Evolutionary conservation across 2,329 filamentous ascomycete genomes (phyloP).

Genomic region (Coniochaeta sp.): DNA sequence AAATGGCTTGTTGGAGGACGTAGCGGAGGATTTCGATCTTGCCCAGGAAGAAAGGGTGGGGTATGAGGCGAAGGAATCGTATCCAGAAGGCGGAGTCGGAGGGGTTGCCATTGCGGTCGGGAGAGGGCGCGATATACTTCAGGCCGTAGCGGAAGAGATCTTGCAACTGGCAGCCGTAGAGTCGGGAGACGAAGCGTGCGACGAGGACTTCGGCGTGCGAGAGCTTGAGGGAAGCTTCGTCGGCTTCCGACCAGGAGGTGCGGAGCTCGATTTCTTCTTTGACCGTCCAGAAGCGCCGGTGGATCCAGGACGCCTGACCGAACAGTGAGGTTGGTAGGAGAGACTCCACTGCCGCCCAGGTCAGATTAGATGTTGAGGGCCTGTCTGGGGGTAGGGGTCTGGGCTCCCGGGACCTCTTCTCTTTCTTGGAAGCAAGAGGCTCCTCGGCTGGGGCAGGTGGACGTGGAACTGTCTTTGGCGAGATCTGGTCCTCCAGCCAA

Average conservation of each 20-base stretch:
- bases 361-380: not conserved
- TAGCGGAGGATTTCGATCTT: not conserved
- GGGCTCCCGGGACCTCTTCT: not conserved
- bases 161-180: not conserved
- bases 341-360: not conserved
- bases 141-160: constrained; percentile 5
- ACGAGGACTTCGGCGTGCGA: not conserved
- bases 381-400: not conserved
- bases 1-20: not conserved
- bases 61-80: not conserved
- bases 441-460: not conserved
- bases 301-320: not conserved
- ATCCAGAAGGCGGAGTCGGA: not conserved
- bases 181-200: not conserved
- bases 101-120: not conserved
- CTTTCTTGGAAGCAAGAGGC: not conserved
- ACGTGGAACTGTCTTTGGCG: not conserved
- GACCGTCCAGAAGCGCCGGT: constrained; percentile 1
- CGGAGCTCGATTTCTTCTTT: constrained; percentile 2
- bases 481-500: not conserved
- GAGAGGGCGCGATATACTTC: not conserved
- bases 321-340: constrained; percentile 3
- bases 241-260: not conserved
- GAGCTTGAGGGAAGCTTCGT: not conserved
- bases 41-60: constrained; percentile 2